Conservation (phyloP, 352 stramenopile species). For the Phytophthora pistaciae region DNA sequence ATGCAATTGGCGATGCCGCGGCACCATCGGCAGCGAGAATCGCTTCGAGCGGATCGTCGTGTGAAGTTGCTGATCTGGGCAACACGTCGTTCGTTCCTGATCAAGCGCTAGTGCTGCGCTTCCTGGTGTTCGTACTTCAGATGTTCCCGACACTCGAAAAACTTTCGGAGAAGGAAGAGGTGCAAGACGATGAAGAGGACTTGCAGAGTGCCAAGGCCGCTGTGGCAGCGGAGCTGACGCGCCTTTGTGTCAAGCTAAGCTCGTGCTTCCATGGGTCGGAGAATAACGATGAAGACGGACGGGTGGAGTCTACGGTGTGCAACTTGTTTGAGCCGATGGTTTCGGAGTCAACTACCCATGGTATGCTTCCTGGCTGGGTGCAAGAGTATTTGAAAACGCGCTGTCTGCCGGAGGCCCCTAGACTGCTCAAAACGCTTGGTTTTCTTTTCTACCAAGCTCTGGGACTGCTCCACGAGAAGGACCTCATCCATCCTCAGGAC, state of each 20-base stretch:
- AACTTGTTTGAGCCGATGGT: constrained; percentile 40
- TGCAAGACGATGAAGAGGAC: constrained; percentile 78
- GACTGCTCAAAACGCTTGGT: constrained; percentile 31
- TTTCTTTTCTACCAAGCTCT: constrained; percentile 61
- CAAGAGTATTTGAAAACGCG: constrained; percentile 55
- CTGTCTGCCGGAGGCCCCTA: constrained; percentile 41
- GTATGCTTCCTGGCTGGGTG: constrained; percentile 57
- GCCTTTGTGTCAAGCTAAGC: constrained; percentile 60
- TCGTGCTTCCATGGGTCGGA: constrained; percentile 39
- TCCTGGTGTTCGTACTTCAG: constrained; percentile 72
- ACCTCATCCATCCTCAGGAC: constrained; percentile 48
- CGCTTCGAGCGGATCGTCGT: constrained; percentile 19
- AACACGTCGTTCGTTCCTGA: constrained; percentile 34
- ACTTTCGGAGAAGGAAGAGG: constrained; percentile 67
- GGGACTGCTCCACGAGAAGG: constrained; percentile 59
- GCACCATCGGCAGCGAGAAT: constrained; percentile 48
- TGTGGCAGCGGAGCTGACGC: constrained; percentile 61
- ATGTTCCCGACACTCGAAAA: constrained; percentile 59
- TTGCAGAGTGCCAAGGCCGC: constrained; percentile 51
- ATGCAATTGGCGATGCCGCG: constrained; percentile 52
- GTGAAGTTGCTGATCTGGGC: constrained; percentile 3
- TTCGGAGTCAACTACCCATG: constrained; percentile 20
- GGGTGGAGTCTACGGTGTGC: constrained; percentile 35
- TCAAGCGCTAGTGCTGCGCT: constrained; percentile 63
- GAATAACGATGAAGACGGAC: constrained; percentile 16